Evolutionary conservation across 2,329 filamentous ascomycete species (phyloP).

Genomic region (Fusarium metavorans): DNA sequence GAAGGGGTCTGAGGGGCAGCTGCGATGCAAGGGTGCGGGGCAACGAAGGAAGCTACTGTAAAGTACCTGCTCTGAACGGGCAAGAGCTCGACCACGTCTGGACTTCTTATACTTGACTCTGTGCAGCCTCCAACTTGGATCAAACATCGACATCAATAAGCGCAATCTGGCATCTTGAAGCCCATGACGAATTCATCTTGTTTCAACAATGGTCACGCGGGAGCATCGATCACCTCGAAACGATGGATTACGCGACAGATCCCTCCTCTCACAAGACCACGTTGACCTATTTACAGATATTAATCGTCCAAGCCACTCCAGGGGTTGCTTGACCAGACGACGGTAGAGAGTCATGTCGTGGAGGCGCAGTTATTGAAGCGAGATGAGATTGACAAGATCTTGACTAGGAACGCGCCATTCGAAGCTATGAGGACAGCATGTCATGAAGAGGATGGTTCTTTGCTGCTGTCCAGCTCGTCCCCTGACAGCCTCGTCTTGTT

Average conservation of each 20-base stretch:
- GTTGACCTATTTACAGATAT: constrained; percentile 6
- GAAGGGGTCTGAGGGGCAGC: constrained; percentile 24
- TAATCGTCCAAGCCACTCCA: background rate
- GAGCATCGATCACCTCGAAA: background rate
- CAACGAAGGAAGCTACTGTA: constrained; percentile 1
- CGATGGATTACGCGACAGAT: background rate
- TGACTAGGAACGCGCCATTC: constrained; percentile 1
- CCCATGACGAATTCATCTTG: background rate
- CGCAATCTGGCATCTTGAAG: background rate
- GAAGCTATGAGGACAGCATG: constrained; percentile 3
- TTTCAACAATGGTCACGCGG: background rate
- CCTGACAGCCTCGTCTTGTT: background rate
- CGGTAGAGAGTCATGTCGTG: background rate
- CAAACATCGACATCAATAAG: background rate
- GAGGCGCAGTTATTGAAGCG: constrained; percentile 8
- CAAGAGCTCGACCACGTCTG: background rate
- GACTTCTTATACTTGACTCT: constrained; percentile 3
- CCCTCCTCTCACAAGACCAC: constrained; percentile 1
- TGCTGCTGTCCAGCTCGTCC: background rate
- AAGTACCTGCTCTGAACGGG: background rate
- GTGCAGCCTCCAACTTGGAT: background rate
- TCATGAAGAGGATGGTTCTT: background rate
- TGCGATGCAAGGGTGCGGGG: constrained; percentile 29
- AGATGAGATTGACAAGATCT: background rate
- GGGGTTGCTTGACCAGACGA: background rate